Conservation (phyloP, 352 stramenopile genomes). For the Peronospora tabacina region DNA sequence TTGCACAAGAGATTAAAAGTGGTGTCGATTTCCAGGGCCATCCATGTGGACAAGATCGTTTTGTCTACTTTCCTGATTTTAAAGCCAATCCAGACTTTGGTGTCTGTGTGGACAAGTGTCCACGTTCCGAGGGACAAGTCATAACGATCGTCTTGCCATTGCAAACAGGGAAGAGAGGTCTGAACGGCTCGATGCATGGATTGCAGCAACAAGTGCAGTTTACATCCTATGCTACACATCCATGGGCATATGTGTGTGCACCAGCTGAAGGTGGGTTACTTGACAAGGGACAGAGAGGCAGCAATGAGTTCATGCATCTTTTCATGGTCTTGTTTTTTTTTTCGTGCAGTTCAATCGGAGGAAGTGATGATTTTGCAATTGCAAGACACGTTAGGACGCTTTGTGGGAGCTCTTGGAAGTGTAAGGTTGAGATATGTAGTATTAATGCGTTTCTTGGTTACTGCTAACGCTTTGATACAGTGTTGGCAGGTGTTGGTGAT, state of each 20-base stretch:
- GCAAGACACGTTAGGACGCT: constrained; percentile 62
- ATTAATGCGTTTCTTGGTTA: neutral
- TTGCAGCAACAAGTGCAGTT: constrained; percentile 42
- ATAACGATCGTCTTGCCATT: constrained; percentile 53
- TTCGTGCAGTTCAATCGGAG: constrained; percentile 37
- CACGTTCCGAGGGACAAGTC: constrained; percentile 28
- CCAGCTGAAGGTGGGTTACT: constrained; percentile 38
- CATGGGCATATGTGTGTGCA: constrained; percentile 61
- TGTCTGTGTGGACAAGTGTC: constrained; percentile 60
- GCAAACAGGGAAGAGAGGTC: constrained; percentile 14
- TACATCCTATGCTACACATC: constrained; percentile 56
- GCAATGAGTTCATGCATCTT: neutral
- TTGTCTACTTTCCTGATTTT: constrained; percentile 75
- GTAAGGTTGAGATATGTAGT: constrained; percentile 21
- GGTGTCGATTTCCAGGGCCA: constrained; percentile 69
- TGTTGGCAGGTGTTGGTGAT: constrained; percentile 64
- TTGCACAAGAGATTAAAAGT: constrained; percentile 72
- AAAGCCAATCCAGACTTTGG: constrained; percentile 68
- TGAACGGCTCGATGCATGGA: constrained; percentile 26
- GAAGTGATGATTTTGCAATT: constrained; percentile 56
- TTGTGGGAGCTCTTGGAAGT: constrained; percentile 68
- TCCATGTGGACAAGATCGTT: constrained; percentile 37
- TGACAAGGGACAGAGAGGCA: neutral
- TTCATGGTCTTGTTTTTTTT: neutral
- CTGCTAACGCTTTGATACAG: constrained; percentile 18